Evolutionary conservation across 257 asterid genomes (phyloP), one percentile per base, ranked within the genome.

Genomic region (Lithospermum erythrorhizon): DNA sequence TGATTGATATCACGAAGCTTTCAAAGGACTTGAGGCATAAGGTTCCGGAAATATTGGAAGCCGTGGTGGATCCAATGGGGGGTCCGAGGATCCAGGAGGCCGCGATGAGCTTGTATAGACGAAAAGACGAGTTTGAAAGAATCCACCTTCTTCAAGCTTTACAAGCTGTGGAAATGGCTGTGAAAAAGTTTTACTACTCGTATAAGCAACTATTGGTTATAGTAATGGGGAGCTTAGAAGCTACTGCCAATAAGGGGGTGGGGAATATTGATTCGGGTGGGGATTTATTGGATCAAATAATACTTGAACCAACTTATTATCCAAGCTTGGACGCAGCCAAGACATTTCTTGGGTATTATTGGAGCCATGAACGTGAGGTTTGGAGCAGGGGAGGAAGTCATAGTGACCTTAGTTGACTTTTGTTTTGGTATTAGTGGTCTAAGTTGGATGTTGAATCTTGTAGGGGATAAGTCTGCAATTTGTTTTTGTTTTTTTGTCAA

Each of bases 311-410:
- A 19, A 82, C 96, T 18, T 90, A 85, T 75, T 90, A 81, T 68
- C 97, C 97, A 59, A 87, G 96, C 53, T 72, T 90, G 78, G 97
- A 87, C 60, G 97, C 90, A 0, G 97, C 97, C 2, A 90, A 90
- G 83, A 87, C 95, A 49, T 90, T 90, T 75, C 76, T 87, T 5
- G 97, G 95, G n/a, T 90, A 81, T 47, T 63, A 78, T 58, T 77
- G 90, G 94, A 73, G 87, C 67, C 84, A 65, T 58, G 84, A 73
- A 9, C 47, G 67, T 4, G 75, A 70, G 21, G 45, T 35, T 35
- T 8, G 45, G 45, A 35, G 41, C 9, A 32, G 41, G 9, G 9
- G 41, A 35, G 45, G 13, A 35, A 35, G 45, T 35, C 45, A 7
- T 1, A 35, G 14, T 35, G 45, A 35, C 45, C 45, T 35, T 0